Evolutionary conservation across 2,329 filamentous ascomycete genomes (phyloP).

Genomic region (Monosporascus sp.): DNA sequence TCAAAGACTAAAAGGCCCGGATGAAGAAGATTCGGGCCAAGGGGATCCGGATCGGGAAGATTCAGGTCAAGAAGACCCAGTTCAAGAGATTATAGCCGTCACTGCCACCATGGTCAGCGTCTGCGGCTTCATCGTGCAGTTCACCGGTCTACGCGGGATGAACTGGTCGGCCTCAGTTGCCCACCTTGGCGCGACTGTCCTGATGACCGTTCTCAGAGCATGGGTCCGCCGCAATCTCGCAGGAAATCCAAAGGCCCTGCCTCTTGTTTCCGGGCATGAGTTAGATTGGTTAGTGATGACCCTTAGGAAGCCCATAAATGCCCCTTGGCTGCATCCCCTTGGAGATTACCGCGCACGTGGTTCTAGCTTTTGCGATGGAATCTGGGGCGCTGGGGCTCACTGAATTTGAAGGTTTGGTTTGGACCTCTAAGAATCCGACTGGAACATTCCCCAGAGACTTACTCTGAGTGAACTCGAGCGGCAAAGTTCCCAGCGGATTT

Average conservation of each 20-base stretch:
- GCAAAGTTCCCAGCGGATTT: too few relatives aligned
- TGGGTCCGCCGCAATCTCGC: conserved; percentile 18
- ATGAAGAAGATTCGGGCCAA: too few relatives aligned
- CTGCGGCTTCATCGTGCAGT: conserved; percentile 23
- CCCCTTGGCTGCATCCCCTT: conserved; percentile 1
- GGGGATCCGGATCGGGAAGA: too few relatives aligned
- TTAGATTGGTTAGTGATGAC: conserved; percentile 23
- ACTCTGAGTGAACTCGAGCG: too few relatives aligned
- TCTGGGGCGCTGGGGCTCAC: too few relatives aligned
- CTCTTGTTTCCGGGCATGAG: conserved; percentile 12
- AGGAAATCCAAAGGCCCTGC: conserved; percentile 2
- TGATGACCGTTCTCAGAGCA: conserved; percentile 21
- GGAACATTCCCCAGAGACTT: too few relatives aligned
- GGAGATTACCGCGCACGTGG: too few relatives aligned
- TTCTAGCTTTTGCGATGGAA: too few relatives aligned
- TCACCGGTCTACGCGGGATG: conserved; percentile 21
- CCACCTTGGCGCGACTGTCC: conserved; percentile 17
- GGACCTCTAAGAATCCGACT: too few relatives aligned
- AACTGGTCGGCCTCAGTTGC: conserved; percentile 21
- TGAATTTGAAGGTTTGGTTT: too few relatives aligned
- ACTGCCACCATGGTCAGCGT: conserved; percentile 14
- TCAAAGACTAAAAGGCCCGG: too few relatives aligned
- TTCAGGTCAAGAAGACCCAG: too few relatives aligned
- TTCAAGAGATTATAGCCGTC: not conserved
- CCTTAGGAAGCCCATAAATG: conserved; percentile 2